These are phyloP conservation scores for Camptophora hylomeconis DNA, from an alignment of 2,329 filamentous ascomycete genomes.

Conservation along the genomic window DNA sequence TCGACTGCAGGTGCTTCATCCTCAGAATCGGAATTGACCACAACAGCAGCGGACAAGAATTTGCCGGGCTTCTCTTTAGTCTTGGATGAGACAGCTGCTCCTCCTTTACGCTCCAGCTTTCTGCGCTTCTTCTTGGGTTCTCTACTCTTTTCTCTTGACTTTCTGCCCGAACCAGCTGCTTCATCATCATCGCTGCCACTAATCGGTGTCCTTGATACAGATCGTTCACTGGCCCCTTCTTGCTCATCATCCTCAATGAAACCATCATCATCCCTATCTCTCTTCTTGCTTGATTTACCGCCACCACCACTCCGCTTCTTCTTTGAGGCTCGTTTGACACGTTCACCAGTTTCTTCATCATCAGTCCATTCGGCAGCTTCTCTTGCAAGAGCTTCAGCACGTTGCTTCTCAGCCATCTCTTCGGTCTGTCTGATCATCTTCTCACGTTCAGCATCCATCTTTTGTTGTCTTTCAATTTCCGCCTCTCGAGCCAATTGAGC, in stretches of 20 bases:
- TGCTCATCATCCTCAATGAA: conserved; percentile 24
- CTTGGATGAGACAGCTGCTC: conserved; percentile 3
- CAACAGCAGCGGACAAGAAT: conserved; percentile 75
- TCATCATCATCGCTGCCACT: conserved; percentile 13
- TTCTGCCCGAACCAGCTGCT: conserved; percentile 9
- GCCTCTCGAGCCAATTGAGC: conserved; percentile 59
- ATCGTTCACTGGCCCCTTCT: conserved; percentile 12
- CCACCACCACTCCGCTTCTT: conserved; percentile 27
- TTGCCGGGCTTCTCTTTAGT: conserved; percentile 38
- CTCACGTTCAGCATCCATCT: conserved; percentile 45
- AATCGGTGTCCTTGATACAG: conserved; percentile 13
- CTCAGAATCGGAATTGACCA: conserved; percentile 61
- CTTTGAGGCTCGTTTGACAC: conserved; percentile 65
- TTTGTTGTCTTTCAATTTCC: conserved; percentile 72
- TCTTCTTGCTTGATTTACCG: conserved; percentile 47
- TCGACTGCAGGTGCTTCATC: conserved; percentile 20
- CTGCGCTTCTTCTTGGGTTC: conserved; percentile 43
- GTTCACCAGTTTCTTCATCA: conserved; percentile 70
- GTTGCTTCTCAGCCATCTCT: conserved; percentile 55
- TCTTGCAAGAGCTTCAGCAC: conserved; percentile 54
- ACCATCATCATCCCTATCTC: conserved; percentile 27
- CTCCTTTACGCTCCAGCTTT: conserved; percentile 41
- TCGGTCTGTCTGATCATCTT: conserved; percentile 55
- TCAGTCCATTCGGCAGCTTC: conserved; percentile 69
- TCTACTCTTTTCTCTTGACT: conserved; percentile 6